These are phyloP conservation scores for Juncus inflexus DNA, from an alignment of 176 grass and related monocot genomes.

Conservation along the genomic window DNA sequence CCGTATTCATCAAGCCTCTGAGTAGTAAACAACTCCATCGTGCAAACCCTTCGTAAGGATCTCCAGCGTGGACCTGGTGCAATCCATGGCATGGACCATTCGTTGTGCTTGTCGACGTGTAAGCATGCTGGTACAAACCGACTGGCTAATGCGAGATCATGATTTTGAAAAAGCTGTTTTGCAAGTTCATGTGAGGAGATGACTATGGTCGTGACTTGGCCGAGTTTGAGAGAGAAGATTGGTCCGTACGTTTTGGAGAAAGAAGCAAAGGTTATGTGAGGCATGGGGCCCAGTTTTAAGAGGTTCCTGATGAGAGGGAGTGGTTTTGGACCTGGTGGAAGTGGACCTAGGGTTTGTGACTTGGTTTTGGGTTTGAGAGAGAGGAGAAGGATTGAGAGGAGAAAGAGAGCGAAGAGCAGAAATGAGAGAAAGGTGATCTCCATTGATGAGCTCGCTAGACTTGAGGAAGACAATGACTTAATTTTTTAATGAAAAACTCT, in stretches of 20 bases:
- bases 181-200: conserved; percentile 17
- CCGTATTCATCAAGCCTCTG: conserved; percentile 16
- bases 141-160: conserved; percentile 5
- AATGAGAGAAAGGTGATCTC: neutral
- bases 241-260: conserved; percentile 24
- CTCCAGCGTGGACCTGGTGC: conserved; percentile 4
- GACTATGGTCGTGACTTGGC: conserved; percentile 21
- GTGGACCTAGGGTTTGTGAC: neutral
- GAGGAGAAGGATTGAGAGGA: conserved; percentile 1
- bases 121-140: neutral
- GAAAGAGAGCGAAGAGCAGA: neutral
- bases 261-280: conserved; percentile 19
- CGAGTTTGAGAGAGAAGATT: conserved; percentile 21
- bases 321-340: conserved; percentile 26
- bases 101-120: neutral
- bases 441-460: conserved; percentile 8
- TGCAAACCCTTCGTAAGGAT: conserved; percentile 15
- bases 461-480: too few relatives aligned
- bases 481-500: too few relatives aligned
- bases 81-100: conserved; percentile 10
- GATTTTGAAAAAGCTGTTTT: conserved; percentile 10
- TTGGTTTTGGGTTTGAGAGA: conserved; percentile 8
- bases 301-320: conserved; percentile 23
- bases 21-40: conserved; percentile 16
- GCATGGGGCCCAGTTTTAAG: conserved; percentile 17